Evolutionary conservation across 805 yeast species (phyloP).

Genomic region (Kuraishia cidri): DNA sequence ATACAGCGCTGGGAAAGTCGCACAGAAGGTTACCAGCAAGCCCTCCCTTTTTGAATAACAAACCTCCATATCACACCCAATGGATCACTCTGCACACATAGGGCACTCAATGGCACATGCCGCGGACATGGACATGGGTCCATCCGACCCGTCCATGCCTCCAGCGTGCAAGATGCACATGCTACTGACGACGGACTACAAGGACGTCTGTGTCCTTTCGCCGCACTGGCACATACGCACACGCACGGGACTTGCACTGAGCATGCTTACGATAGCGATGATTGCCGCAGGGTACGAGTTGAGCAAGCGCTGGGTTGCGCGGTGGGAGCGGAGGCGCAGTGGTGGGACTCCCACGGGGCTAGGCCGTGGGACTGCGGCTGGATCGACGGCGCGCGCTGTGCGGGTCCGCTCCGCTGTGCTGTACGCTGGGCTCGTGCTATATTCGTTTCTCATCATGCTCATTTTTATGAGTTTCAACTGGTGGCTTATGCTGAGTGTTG

Average conservation of each 20-base stretch:
- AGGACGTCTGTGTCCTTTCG: conserved; percentile 31
- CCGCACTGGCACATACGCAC: conserved; percentile 29
- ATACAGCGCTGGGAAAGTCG: no score
- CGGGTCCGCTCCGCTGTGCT: conserved; percentile 15
- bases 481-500: conserved; percentile 36
- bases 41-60: no score
- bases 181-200: conserved; percentile 33
- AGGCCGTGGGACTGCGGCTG: not conserved
- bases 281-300: conserved; percentile 27
- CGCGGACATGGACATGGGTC: no score
- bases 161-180: conserved; percentile 25
- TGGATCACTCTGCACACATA: conserved; percentile 3
- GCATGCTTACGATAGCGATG: conserved; percentile 20
- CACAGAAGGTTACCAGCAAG: no score
- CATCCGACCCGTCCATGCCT: conserved; percentile 2
- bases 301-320: conserved; percentile 14
- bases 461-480: conserved; percentile 38
- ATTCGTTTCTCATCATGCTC: conserved; percentile 35
- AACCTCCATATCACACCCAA: no score
- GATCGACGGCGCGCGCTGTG: conserved; percentile 1
- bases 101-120: conserved; percentile 1
- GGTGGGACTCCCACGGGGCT: no score
- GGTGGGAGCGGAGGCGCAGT: conserved; percentile 9
- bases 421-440: conserved; percentile 31
- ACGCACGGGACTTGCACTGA: conserved; percentile 19